phyloP scores from a whole-genome alignment of 75 land plant species.

The Cupressus sempervirens region DNA sequence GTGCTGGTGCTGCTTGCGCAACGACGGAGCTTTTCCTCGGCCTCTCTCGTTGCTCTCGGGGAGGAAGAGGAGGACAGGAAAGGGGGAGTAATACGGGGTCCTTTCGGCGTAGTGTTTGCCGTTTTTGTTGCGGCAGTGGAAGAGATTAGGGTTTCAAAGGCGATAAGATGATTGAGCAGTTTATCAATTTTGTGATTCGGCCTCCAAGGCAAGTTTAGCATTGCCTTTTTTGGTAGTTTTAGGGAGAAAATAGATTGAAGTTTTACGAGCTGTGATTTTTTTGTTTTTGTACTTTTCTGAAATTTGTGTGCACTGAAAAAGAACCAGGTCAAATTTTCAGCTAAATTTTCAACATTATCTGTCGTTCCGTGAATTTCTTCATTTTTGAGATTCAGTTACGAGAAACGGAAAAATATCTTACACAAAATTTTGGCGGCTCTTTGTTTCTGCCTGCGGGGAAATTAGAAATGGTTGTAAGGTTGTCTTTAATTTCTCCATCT shows the following conservation, averaged over 20 bases:
- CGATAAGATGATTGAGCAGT: conserved; percentile 79
- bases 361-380: background rate
- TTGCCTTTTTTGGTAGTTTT: background rate
- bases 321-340: background rate
- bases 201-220: conserved; percentile 76
- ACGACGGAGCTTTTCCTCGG: conserved; percentile 1
- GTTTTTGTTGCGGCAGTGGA: background rate
- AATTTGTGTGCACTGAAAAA: background rate
- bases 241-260: background rate
- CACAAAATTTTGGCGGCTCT: background rate
- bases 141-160: background rate
- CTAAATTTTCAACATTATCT: background rate
- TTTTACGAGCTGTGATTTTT: background rate
- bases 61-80: background rate
- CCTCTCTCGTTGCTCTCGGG: conserved; percentile 1
- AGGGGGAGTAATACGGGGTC: background rate
- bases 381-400: background rate
- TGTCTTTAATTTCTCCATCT: background rate
- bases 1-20: background rate
- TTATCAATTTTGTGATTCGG: conserved; percentile 93
- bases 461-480: background rate
- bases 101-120: background rate
- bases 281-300: background rate
- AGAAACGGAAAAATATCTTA: background rate
- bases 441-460: background rate